These are phyloP conservation scores for Coffea humblotiana DNA, from an alignment of 305 asterid genomes.

Conservation along the genomic window DNA sequence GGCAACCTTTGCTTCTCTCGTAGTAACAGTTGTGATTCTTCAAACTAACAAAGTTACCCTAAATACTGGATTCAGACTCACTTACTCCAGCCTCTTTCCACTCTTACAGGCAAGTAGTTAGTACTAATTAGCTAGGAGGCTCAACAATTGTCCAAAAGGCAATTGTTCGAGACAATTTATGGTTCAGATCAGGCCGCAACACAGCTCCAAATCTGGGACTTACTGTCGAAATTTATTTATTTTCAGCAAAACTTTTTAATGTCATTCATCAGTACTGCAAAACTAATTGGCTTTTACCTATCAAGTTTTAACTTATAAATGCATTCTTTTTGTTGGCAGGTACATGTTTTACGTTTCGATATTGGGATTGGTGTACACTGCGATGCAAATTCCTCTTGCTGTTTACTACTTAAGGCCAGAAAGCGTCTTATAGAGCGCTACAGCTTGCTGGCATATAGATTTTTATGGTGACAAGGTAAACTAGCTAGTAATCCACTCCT, in stretches of 20 bases:
- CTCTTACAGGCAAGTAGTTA: constrained; percentile 30
- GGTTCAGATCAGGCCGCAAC: no score
- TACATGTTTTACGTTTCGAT: constrained; percentile 32
- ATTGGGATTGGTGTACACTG: constrained; percentile 31
- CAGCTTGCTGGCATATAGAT: constrained; percentile 27
- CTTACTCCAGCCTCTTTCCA: constrained; percentile 25
- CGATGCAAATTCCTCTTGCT: constrained; percentile 43
- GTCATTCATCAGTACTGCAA: neutral
- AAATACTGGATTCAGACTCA: neutral
- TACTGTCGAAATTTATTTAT: no score
- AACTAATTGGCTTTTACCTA: neutral
- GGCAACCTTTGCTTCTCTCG: constrained; percentile 5
- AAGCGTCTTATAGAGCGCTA: constrained; percentile 30
- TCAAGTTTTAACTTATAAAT: neutral
- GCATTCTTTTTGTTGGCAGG: constrained; percentile 20
- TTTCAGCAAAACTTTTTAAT: no score
- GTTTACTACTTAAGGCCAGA: constrained; percentile 32
- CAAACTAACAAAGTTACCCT: neutral
- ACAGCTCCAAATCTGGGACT: no score
- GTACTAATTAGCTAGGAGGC: no score
- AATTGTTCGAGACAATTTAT: no score
- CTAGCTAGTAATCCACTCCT: no score
- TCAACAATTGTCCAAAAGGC: no score
- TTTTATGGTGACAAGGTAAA: constrained; percentile 45
- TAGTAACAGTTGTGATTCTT: neutral